Evolutionary conservation across 345 rosid genomes (phyloP).

Genomic region (Corchorus olitorius): DNA sequence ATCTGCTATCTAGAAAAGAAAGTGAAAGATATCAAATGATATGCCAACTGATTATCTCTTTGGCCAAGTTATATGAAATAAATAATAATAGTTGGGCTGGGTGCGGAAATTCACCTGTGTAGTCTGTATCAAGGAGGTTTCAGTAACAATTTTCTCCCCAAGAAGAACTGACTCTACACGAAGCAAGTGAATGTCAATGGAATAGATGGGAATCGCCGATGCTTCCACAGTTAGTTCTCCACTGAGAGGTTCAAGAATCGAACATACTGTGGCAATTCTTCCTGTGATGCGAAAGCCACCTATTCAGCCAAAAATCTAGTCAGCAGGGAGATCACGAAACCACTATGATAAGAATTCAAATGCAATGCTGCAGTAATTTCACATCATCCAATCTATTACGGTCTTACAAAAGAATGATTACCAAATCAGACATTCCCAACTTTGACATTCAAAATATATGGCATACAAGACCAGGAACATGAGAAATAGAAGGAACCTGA

Average conservation of each 20-base stretch:
- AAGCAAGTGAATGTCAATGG: constrained; percentile 76
- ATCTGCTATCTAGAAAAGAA: constrained; percentile 69
- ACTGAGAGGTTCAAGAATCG: constrained; percentile 70
- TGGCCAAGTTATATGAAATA: not conserved
- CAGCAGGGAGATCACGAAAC: constrained; percentile 9
- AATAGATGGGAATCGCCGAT: constrained; percentile 70
- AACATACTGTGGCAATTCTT: constrained; percentile 69
- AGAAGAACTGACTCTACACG: constrained; percentile 73
- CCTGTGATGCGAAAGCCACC: constrained; percentile 91
- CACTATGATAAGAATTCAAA: not conserved
- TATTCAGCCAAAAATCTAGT: constrained; percentile 32
- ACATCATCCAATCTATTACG: not conserved
- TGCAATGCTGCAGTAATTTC: constrained; percentile 10
- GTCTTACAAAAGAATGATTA: not conserved
- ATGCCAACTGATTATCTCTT: not conserved
- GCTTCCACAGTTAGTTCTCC: constrained; percentile 83
- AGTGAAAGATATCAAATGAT: constrained; percentile 18
- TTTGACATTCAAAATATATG: not conserved
- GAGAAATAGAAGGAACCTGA: constrained; percentile 47
- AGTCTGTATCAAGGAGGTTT: constrained; percentile 87
- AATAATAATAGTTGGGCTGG: not conserved
- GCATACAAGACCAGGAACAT: not conserved
- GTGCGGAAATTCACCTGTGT: constrained; percentile 58
- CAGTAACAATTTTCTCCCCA: constrained; percentile 79
- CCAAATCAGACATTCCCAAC: constrained; percentile 9